Percentiles rank a stretch among this genome's conserved stretches.
These are phyloP conservation scores for Nectriaceae sp. DNA, from an alignment of 2,329 filamentous ascomycete genomes.

Conservation along the genomic window DNA sequence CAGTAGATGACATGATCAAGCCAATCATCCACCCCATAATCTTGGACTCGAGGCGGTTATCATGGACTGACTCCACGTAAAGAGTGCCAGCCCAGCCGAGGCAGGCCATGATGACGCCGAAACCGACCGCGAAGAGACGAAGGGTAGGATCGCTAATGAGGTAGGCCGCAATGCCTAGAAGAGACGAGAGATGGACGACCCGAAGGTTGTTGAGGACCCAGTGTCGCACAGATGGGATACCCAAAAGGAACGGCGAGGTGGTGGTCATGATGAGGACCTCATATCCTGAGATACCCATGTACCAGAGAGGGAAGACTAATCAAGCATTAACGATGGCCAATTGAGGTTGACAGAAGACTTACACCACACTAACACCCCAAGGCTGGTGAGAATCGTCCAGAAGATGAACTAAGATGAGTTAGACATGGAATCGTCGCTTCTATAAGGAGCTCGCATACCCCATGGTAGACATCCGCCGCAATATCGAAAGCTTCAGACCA, in stretches of 20 bases:
- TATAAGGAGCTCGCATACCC: constrained; percentile 55
- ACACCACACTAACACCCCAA: constrained; percentile 93
- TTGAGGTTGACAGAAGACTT: constrained; percentile 44
- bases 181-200: constrained; percentile 73
- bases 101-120: constrained; percentile 78
- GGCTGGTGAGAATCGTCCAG: constrained; percentile 90
- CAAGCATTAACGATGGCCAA: constrained; percentile 14
- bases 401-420: constrained; percentile 72
- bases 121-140: constrained; percentile 79
- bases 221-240: constrained; percentile 67
- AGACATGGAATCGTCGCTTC: constrained; percentile 13
- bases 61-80: constrained; percentile 74
- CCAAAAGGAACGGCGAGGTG: constrained; percentile 77
- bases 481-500: constrained; percentile 77
- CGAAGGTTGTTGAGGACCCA: constrained; percentile 70
- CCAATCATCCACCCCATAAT: constrained; percentile 81
- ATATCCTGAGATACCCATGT: constrained; percentile 98
- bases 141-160: constrained; percentile 69
- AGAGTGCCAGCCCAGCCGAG: constrained; percentile 83
- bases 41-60: constrained; percentile 76
- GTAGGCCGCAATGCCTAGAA: constrained; percentile 79
- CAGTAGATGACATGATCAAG: constrained; percentile 79
- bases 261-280: constrained; percentile 87
- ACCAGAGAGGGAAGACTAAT: constrained; percentile 90
- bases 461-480: constrained; percentile 86